Percentiles rank a stretch among this genome's conserved stretches.
Evolutionary conservation across 441 rosid species (phyloP).

Genomic region (Brassica balearica): DNA sequence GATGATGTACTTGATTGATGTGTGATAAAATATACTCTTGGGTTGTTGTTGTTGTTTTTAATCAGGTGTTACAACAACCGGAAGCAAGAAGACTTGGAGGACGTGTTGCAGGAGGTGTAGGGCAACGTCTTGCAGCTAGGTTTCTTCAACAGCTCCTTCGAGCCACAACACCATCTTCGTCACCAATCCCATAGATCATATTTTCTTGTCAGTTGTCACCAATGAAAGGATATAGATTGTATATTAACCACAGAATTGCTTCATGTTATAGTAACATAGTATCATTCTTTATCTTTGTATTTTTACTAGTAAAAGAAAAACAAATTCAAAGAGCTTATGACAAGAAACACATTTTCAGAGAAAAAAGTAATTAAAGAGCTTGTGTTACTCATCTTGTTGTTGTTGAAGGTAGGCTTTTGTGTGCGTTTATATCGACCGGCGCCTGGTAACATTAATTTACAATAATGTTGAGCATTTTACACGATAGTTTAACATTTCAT

Average conservation of each 20-base stretch:
- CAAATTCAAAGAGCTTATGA: background rate
- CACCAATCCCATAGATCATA: constrained; percentile 47
- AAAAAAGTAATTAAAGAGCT: background rate
- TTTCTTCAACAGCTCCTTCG: constrained; percentile 86
- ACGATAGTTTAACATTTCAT: background rate
- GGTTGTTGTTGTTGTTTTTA: constrained; percentile 27
- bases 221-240: constrained; percentile 34
- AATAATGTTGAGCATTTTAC: background rate
- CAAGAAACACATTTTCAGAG: background rate
- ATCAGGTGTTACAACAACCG: constrained; percentile 88
- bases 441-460: background rate
- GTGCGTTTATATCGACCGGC: background rate
- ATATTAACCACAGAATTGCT: constrained; percentile 42
- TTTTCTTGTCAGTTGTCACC: constrained; percentile 2
- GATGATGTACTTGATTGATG: background rate
- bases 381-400: background rate
- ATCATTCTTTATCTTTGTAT: constrained; percentile 41
- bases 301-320: constrained; percentile 3
- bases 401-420: background rate
- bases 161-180: constrained; percentile 56
- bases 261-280: constrained; percentile 36
- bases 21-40: background rate
- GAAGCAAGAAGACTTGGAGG: constrained; percentile 80
- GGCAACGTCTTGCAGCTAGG: constrained; percentile 89
- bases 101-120: constrained; percentile 77